These are phyloP conservation scores for Saitozyma sp. DNA, from an alignment of 768 basidiomycete genomes.

Conservation along the genomic window DNA sequence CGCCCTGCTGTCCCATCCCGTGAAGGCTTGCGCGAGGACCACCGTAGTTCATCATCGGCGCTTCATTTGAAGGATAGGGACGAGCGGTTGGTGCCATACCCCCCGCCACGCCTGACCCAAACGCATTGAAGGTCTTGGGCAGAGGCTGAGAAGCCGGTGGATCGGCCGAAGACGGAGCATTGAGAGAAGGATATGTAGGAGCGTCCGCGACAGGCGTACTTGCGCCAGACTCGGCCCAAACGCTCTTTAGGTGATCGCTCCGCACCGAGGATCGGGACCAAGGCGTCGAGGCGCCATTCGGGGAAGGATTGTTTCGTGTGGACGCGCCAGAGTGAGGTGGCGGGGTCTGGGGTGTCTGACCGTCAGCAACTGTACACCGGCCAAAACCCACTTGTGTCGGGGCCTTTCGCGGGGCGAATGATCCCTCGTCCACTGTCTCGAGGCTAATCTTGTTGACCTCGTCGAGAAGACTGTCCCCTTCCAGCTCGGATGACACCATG, in stretches of 20 bases:
- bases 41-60: neutral
- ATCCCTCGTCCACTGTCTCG: constrained; percentile 38
- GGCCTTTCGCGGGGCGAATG: constrained; percentile 12
- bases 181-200: constrained; percentile 41
- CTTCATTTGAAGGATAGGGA: neutral
- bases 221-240: constrained; percentile 34
- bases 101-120: neutral
- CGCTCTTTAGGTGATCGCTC: constrained; percentile 42
- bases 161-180: constrained; percentile 31
- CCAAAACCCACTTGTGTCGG: neutral
- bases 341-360: constrained; percentile 35
- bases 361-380: constrained; percentile 4
- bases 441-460: constrained; percentile 52
- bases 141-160: constrained; percentile 15
- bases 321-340: constrained; percentile 14
- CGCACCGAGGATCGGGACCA: constrained; percentile 8
- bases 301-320: constrained; percentile 16
- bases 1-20: constrained; percentile 19
- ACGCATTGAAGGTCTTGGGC: constrained; percentile 18
- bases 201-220: constrained; percentile 10
- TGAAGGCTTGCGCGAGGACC: constrained; percentile 1
- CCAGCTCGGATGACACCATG: constrained; percentile 50
- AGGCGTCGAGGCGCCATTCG: constrained; percentile 8
- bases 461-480: constrained; percentile 47
- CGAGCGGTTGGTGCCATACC: neutral